These are phyloP conservation scores for Cyberlindnera euphorbiae DNA, from an alignment of 805 yeast genomes.

Conservation along the genomic window DNA sequence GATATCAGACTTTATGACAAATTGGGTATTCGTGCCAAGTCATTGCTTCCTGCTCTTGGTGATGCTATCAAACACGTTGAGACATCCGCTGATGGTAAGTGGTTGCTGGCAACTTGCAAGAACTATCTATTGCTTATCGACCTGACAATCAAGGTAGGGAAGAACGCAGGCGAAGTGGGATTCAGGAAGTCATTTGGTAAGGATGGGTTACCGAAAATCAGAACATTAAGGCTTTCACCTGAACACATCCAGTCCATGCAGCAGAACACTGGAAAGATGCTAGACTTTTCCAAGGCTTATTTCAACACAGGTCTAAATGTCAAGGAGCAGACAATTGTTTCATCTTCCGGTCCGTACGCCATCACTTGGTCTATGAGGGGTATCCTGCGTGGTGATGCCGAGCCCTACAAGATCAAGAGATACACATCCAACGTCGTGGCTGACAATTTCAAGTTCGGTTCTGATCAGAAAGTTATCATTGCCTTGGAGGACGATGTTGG, in stretches of 20 bases:
- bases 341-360: slow-evolving; percentile 79
- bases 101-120: slow-evolving; percentile 76
- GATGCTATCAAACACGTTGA: slow-evolving; percentile 66
- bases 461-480: slow-evolving; percentile 64
- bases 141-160: slow-evolving; percentile 55
- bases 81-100: slow-evolving; percentile 73
- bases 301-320: slow-evolving; percentile 68
- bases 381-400: slow-evolving; percentile 46
- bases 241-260: slow-evolving; percentile 66
- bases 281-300: slow-evolving; percentile 65
- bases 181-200: slow-evolving; percentile 60
- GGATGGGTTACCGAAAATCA: slow-evolving; percentile 64
- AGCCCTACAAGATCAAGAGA: slow-evolving; percentile 59
- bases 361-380: slow-evolving; percentile 73
- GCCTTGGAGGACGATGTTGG: slow-evolving; percentile 76
- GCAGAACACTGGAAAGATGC: slow-evolving; percentile 40
- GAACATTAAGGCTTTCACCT: slow-evolving; percentile 60
- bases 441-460: slow-evolving; percentile 74
- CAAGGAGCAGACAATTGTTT: slow-evolving; percentile 65
- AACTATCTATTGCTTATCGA: slow-evolving; percentile 69
- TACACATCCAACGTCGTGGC: slow-evolving; percentile 61
- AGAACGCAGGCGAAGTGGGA: slow-evolving; percentile 55
- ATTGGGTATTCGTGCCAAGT: slow-evolving; percentile 72
- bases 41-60: slow-evolving; percentile 78
- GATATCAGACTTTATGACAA: slow-evolving; percentile 70